These are phyloP conservation scores for Amauroascus verrucosus DNA, from an alignment of 2,329 filamentous ascomycete species.

Conservation along the genomic window DNA sequence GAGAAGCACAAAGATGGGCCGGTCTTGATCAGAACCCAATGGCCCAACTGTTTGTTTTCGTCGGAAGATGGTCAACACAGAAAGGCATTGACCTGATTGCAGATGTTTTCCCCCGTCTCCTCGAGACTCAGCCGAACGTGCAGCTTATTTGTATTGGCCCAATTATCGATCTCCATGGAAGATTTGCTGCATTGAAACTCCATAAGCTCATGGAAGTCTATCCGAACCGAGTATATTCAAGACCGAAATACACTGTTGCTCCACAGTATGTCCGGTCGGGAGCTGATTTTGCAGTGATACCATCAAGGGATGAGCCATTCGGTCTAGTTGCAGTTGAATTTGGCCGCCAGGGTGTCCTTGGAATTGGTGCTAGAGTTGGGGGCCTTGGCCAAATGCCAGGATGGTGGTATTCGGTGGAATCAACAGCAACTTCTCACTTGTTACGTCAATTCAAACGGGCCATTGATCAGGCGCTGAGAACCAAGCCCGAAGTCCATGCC, in stretches of 20 bases:
- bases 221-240: conserved; percentile 56
- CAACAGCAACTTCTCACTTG: conserved; percentile 52
- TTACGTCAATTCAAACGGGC: conserved; percentile 56
- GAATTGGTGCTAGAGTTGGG: conserved; percentile 56
- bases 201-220: conserved; percentile 55
- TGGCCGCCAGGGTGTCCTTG: conserved; percentile 56
- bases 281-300: conserved; percentile 58
- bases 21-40: conserved; percentile 51
- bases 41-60: conserved; percentile 58
- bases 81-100: conserved; percentile 60
- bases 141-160: conserved; percentile 56
- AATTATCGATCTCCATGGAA: conserved; percentile 58
- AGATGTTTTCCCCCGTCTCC: conserved; percentile 53
- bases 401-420: conserved; percentile 62
- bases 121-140: conserved; percentile 50
- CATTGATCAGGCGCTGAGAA: conserved; percentile 51
- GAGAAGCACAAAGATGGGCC: conserved; percentile 58
- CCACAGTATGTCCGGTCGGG: conserved; percentile 59
- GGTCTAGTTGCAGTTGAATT: conserved; percentile 60
- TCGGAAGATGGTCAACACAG: conserved; percentile 59
- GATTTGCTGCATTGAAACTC: conserved; percentile 56
- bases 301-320: conserved; percentile 59
- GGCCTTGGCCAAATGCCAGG: conserved; percentile 62
- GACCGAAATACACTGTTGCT: conserved; percentile 56
- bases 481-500: conserved; percentile 46